Conservation (phyloP, 495 filamentous ascomycete species). For the Cenococcum geophilum region DNA sequence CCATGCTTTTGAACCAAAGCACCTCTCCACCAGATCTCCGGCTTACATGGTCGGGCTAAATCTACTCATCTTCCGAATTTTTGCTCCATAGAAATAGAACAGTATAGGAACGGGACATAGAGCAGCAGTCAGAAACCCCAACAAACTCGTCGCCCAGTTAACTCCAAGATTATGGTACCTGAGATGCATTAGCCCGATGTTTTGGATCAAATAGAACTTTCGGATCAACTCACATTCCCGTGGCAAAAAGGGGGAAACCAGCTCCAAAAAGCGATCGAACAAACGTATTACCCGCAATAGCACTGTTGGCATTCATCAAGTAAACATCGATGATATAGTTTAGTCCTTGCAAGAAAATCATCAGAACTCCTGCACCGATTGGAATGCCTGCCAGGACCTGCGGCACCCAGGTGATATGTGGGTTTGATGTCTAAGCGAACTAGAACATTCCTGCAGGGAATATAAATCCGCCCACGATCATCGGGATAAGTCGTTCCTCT, state of each 20-base stretch:
- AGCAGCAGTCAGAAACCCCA: background rate
- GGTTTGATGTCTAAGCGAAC: conserved; percentile 36
- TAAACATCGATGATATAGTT: background rate
- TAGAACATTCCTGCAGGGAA: conserved; percentile 36
- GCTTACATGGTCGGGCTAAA: background rate
- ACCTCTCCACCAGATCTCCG: background rate
- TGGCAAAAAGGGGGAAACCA: background rate
- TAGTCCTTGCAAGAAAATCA: background rate
- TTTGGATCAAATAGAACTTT: background rate
- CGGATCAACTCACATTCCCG: background rate
- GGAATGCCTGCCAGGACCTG: background rate
- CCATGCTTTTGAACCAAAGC: background rate
- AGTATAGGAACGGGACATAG: background rate
- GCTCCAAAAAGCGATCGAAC: background rate
- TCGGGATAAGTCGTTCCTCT: conserved; percentile 36
- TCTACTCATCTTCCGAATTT: conserved; percentile 1
- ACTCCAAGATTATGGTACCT: background rate
- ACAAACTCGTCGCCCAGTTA: background rate
- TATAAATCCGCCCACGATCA: conserved; percentile 35
- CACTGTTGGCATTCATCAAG: background rate
- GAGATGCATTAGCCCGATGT: background rate
- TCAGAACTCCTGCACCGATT: background rate
- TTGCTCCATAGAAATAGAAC: conserved; percentile 2
- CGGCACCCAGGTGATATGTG: conserved; percentile 31
- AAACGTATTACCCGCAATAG: background rate